Evolutionary conservation across 2,329 filamentous ascomycete genomes (phyloP).

Genomic region (Ophiostoma fasciatum): DNA sequence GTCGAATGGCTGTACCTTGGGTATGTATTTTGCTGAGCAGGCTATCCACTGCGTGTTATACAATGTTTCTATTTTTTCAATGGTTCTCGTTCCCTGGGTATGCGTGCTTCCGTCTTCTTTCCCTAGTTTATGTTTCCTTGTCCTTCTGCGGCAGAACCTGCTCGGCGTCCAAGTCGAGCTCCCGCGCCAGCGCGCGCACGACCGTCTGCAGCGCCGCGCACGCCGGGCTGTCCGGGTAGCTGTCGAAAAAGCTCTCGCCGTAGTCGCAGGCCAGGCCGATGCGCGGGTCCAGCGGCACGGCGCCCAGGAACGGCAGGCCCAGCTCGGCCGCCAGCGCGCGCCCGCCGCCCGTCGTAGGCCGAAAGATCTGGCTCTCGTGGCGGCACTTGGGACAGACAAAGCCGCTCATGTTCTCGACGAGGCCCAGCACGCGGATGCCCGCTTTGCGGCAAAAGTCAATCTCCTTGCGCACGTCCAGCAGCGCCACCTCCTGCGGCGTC

Average conservation of each 20-base stretch:
- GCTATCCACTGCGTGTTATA: no score
- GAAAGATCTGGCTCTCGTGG: constrained; percentile 72
- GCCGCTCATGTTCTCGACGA: constrained; percentile 96
- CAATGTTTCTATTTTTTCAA: no score
- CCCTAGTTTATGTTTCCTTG: neutral
- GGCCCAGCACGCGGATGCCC: constrained; percentile 69
- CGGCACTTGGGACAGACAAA: constrained; percentile 93
- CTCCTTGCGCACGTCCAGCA: constrained; percentile 91
- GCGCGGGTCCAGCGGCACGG: constrained; percentile 80
- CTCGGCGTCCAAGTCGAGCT: constrained; percentile 49
- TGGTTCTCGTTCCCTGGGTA: no score
- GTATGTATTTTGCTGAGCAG: no score
- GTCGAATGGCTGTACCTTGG: no score
- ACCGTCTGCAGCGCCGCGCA: constrained; percentile 69
- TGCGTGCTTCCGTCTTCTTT: neutral
- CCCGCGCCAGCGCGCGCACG: constrained; percentile 53
- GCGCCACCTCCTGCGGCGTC: constrained; percentile 83
- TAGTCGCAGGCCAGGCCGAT: constrained; percentile 96
- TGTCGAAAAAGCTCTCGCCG: constrained; percentile 93
- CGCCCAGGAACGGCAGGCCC: constrained; percentile 73
- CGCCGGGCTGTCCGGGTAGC: constrained; percentile 83
- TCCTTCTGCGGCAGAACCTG: constrained; percentile 29
- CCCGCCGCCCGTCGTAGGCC: constrained; percentile 80
- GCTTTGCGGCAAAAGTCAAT: constrained; percentile 97
- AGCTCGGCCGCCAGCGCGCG: constrained; percentile 69